Evolutionary conservation across 2,329 filamentous ascomycete genomes (phyloP).

Genomic region (Sordariomycetes sp.): DNA sequence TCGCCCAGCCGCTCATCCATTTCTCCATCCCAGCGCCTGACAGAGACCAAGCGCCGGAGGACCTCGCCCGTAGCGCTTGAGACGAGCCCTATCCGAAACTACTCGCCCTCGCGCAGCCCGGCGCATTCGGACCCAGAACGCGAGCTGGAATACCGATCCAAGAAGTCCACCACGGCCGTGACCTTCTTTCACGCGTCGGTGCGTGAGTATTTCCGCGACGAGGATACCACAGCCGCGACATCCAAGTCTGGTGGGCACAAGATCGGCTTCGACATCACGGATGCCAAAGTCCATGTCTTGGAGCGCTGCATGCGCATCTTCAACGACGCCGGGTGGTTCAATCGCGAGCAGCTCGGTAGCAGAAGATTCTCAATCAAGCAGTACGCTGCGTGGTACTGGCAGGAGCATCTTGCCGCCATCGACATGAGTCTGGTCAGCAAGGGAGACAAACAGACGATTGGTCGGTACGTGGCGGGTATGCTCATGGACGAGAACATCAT

Average conservation of each 20-base stretch:
- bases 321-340: constrained; percentile 20
- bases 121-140: constrained; percentile 16
- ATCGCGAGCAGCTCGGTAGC: constrained; percentile 13
- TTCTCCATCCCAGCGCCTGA: neutral
- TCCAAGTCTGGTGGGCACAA: constrained; percentile 8
- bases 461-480: constrained; percentile 23
- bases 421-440: constrained; percentile 15
- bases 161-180: constrained; percentile 27
- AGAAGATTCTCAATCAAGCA: constrained; percentile 22
- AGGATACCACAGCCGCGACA: constrained; percentile 13
- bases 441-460: constrained; percentile 21
- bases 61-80: constrained; percentile 2
- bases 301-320: constrained; percentile 29
- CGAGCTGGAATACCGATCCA: constrained; percentile 30
- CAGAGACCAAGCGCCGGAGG: neutral
- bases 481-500: constrained; percentile 25
- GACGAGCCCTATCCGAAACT: constrained; percentile 1
- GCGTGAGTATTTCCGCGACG: constrained; percentile 26
- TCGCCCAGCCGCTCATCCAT: constrained; percentile 1
- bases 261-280: constrained; percentile 23
- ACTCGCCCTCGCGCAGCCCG: constrained; percentile 16
- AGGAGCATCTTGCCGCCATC: constrained; percentile 27
- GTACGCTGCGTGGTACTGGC: constrained; percentile 36
- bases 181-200: constrained; percentile 30
- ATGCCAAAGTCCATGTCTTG: constrained; percentile 26